Conservation (phyloP, 1,284 basidiomycete species). For the Sphagnurus paluster region DNA sequence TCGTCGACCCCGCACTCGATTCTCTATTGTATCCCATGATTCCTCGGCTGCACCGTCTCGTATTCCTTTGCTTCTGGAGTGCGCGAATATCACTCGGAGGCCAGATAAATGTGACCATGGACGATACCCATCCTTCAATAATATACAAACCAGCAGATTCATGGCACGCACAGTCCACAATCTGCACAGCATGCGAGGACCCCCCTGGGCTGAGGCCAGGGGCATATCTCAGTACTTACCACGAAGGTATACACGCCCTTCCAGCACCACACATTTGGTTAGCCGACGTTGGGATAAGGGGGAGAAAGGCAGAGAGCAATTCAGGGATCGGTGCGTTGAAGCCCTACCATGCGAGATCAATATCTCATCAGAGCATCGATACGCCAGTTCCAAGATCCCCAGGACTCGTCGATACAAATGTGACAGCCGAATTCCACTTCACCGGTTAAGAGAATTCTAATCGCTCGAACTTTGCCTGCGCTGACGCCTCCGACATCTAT, state of each 20-base stretch:
- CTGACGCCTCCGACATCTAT: conserved; percentile 1
- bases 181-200: conserved; percentile 36
- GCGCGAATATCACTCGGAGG: conserved; percentile 20
- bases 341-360: neutral
- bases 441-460: conserved; percentile 34
- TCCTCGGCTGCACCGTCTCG: conserved; percentile 16
- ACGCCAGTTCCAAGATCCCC: conserved; percentile 39
- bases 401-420: conserved; percentile 27
- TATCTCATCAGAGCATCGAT: neutral
- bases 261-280: conserved; percentile 15
- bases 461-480: neutral
- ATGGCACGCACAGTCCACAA: conserved; percentile 37
- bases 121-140: conserved; percentile 44
- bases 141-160: conserved; percentile 38
- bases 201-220: conserved; percentile 31
- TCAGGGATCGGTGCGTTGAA: neutral
- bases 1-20: neutral
- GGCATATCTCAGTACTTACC: conserved; percentile 39
- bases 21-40: neutral
- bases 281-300: neutral
- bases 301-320: conserved; percentile 7
- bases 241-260: conserved; percentile 40
- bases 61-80: conserved; percentile 24
- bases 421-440: conserved; percentile 48
- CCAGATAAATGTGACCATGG: conserved; percentile 41